Percentiles rank a stretch among this genome's conserved stretches.
These are phyloP conservation scores for Heliocybe sulcata DNA, from an alignment of 1,284 basidiomycete species.

Conservation along the genomic window DNA sequence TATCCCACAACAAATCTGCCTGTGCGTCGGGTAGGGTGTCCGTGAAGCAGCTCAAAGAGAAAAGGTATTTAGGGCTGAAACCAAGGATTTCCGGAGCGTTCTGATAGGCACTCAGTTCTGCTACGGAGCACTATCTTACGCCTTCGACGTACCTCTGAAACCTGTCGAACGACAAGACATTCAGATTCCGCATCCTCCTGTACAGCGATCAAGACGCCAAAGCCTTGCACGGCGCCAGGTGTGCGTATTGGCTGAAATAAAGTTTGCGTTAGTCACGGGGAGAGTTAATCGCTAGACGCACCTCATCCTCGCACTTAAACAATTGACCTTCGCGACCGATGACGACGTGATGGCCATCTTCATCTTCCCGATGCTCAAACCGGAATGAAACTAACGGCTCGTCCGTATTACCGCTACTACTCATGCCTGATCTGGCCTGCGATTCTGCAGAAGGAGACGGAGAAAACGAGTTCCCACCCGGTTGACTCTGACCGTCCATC, in stretches of 20 bases:
- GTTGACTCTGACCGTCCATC: not conserved
- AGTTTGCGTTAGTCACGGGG: not conserved
- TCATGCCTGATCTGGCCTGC: not conserved
- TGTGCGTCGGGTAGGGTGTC: slow-evolving; percentile 67
- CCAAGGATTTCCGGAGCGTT: slow-evolving; percentile 69
- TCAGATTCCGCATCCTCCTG: slow-evolving; percentile 59
- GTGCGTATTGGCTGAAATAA: slow-evolving; percentile 65
- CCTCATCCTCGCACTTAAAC: slow-evolving; percentile 77
- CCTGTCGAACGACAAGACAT: slow-evolving; percentile 65
- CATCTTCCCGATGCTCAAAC: slow-evolving; percentile 64
- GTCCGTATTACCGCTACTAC: slow-evolving; percentile 6
- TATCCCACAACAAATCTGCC: slow-evolving; percentile 72
- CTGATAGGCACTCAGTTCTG: slow-evolving; percentile 17
- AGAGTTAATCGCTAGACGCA: slow-evolving; percentile 18
- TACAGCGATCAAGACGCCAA: slow-evolving; percentile 76
- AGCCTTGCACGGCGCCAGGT: slow-evolving; percentile 83
- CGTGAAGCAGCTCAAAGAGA: slow-evolving; percentile 73
- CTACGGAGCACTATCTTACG: too few relatives aligned
- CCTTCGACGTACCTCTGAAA: slow-evolving; percentile 60
- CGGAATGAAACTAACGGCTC: slow-evolving; percentile 46
- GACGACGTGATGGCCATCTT: slow-evolving; percentile 70
- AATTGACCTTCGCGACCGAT: slow-evolving; percentile 68
- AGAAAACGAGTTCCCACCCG: not conserved
- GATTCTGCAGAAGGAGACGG: not conserved
- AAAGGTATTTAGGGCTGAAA: slow-evolving; percentile 71